Evolutionary conservation across 1,139 yeast species (phyloP), one percentile per base, ranked within the genome.

Genomic region (Suhomyces yuchorum): DNA sequence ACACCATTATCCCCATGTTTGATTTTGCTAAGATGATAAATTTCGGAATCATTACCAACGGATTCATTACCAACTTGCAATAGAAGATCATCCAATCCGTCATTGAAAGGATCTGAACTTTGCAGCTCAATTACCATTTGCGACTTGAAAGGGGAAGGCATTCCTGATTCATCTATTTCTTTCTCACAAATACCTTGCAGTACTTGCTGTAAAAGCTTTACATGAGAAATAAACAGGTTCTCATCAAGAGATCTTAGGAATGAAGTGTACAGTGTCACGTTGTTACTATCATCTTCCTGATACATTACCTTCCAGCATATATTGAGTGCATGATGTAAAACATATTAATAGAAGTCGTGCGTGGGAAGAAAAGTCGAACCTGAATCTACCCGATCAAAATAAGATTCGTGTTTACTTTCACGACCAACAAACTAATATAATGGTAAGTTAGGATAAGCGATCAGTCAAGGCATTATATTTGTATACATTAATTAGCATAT

Each of bases 101-200:
- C 80, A 54, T 75, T 70, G 54, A 75, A 71, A 0, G 77, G 75
- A 46, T 72, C 77, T 1, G 69, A 56, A 38, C 64, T 63, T n/a
- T 41, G 22, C 47, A 41, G 50, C 11, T 33, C 17, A 5, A 22
- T 22, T 30, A 5, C 9, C 4, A n/a, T 30, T 15, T 14, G 30
- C 30, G 34, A 30, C 17, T 30, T n/a, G 17, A 5, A 26, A 26
- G 30, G 33, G 17, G 33, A 4, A 30, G 17, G 12, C 7, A 3
- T 14, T 14, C 33, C 34, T 51, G 55, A 12, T 9, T 19, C 20
- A 23, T 8, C 28, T 8, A 5, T 11, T 41, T 42, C 54, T 42
- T 43, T 47, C 40, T 45, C 47, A 46, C 42, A 51, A 35, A 42
- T 43, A 44, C 30, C 23, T 54, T 56, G 50, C 53, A 46, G 52